Conservation (phyloP, 2,329 filamentous ascomycete genomes). For the Didymella sp. region DNA sequence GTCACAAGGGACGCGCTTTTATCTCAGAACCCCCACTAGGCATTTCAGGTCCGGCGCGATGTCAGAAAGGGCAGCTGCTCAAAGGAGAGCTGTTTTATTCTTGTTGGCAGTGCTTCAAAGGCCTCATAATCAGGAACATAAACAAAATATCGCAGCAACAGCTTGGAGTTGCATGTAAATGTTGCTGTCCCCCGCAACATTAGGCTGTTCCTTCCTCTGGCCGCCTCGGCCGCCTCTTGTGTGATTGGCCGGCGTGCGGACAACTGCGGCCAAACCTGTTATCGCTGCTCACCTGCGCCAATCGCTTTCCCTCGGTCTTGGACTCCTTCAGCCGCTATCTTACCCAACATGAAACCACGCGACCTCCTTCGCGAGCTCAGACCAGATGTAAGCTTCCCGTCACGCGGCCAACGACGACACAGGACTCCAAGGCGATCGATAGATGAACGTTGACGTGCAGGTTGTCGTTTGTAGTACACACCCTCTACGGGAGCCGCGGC, state of each 20-base stretch:
- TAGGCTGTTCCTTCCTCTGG: constrained; percentile 20
- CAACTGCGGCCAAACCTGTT: constrained; percentile 10
- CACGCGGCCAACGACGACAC: not conserved
- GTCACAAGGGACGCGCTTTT: constrained; percentile 37
- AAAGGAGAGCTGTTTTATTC: not conserved
- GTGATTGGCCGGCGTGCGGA: constrained; percentile 16
- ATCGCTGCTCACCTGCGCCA: constrained; percentile 6
- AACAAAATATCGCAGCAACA: constrained; percentile 7
- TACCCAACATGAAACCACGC: constrained; percentile 12
- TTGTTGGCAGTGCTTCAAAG: not conserved
- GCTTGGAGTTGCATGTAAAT: constrained; percentile 16
- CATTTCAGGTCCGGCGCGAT: constrained; percentile 34
- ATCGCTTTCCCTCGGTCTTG: constrained; percentile 18
- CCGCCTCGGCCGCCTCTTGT: constrained; percentile 1
- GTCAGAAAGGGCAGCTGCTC: constrained; percentile 31
- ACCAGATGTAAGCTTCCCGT: constrained; percentile 6
- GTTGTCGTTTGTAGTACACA: not conserved
- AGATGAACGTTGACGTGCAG: not conserved
- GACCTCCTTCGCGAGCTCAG: constrained; percentile 4
- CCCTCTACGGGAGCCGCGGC: not conserved
- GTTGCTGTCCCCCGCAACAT: constrained; percentile 15
- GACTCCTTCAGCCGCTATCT: constrained; percentile 1
- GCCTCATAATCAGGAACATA: not conserved
- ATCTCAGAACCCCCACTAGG: constrained; percentile 41
- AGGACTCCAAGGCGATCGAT: not conserved